Evolutionary conservation across 148 eudicot species (phyloP), one percentile per base, ranked within the genome.

Genomic region (Arctostaphylos glauca): DNA sequence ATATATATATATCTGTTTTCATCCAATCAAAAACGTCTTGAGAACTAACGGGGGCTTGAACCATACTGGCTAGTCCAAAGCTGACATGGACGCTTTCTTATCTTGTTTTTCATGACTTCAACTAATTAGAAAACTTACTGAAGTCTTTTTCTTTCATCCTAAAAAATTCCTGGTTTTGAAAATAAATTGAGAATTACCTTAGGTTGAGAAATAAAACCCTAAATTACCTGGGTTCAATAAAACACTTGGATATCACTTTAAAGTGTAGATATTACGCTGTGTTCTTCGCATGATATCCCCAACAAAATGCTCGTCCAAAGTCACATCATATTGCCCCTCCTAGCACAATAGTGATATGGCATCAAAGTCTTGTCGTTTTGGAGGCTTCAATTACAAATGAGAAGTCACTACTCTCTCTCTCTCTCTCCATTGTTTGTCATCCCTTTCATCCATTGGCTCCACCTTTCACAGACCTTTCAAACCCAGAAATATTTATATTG

Each of bases 271-370:
- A 10, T 66, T 25, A 23, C 43, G 5, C 70, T 31, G 10, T 21
- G 14, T 23, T 23, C 38, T 62, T 62, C 21, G 14, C 60, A 23
- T 62, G 38, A 21, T 23, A 9, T 23, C 68, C 21, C 21, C 4
- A 62, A 23, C 38, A 62, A 21, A 62, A 25, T 21, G 68, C 68
- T 62, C 43, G 78, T 50, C 19, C 43, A 49, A 50, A 74, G 55
- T 76, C 59, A 52, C 78, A 52, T 50, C n/a, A 25, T 76, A 15
- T 76, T 47, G 77, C 54, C 77, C 54, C 77, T 47, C 76, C 25
- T 2, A 47, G n/a, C 3, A 0, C 8, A 47, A 2, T 25, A 74
- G 53, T n/a, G 54, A 47, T 31, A 31, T n/a, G 53, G 77, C 53
- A 74, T 74, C 25, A 18, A 74, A 3, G 31, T 19, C 38, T n/a